A percentile compares a stretch with the other conserved stretches of the same genome.
phyloP scores from a whole-genome alignment of 2,329 filamentous ascomycete species.

The Colletotrichum tofieldiae region DNA sequence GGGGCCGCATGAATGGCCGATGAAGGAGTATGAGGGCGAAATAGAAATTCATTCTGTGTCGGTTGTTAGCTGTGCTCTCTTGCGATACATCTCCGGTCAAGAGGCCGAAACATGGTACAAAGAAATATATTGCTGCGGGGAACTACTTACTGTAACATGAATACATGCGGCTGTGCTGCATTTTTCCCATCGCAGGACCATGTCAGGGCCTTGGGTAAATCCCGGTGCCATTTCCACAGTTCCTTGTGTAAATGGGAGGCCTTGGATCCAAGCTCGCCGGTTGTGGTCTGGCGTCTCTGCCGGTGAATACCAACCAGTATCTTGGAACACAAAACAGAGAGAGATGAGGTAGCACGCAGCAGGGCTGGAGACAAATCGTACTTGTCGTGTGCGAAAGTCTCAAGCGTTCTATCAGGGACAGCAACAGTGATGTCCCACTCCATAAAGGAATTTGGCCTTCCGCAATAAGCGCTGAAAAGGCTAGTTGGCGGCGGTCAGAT shows the following conservation, averaged over 20 bases:
- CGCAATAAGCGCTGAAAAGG: slow-evolving; percentile 20
- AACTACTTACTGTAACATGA: slow-evolving; percentile 25
- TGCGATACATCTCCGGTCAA: background rate
- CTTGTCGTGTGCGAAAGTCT: background rate
- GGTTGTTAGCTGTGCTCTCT: background rate
- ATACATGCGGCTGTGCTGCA: background rate
- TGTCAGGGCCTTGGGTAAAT: background rate
- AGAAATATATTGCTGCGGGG: background rate
- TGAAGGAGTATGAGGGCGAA: slow-evolving; percentile 28
- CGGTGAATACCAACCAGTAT: slow-evolving; percentile 1
- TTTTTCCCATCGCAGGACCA: background rate
- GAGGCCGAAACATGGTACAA: background rate
- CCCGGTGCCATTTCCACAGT: slow-evolving; percentile 21
- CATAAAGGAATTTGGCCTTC: slow-evolving; percentile 24
- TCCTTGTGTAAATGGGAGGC: slow-evolving; percentile 8
- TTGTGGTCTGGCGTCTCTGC: background rate
- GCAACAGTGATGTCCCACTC: slow-evolving; percentile 19
- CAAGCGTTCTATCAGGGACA: background rate
- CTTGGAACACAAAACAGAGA: slow-evolving; percentile 17
- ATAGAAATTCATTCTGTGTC: slow-evolving; percentile 25
- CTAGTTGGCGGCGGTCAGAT: background rate
- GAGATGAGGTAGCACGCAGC: slow-evolving; percentile 1
- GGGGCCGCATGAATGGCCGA: slow-evolving; percentile 21
- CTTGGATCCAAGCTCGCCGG: background rate
- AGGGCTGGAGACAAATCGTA: background rate